Base-by-base conservation (phyloP, 2,329 filamentous ascomycete genomes). In the Diaporthe humulicola region DNA sequence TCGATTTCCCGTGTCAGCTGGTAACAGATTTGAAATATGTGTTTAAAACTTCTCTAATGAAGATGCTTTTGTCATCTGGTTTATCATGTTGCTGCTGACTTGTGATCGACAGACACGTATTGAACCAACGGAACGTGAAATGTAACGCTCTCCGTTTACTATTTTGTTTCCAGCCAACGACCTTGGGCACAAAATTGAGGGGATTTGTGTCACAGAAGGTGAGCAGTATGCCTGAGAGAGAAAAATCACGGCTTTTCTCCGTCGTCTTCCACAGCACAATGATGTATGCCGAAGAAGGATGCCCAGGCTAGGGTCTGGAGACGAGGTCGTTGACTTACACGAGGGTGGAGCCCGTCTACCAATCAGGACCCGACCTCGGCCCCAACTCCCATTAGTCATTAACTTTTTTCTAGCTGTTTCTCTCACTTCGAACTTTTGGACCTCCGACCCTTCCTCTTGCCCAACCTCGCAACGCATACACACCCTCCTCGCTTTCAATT, bases 371-470 rank as follows among this genome's bases (percentile, higher is more conserved):
- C 38, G 50, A 33, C n/a, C n/a, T 48, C 40, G 70, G 64, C 52
- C 45, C 52, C 45, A 45, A 22, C 69, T 25, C 69, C 70, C 73
- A 73, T 76, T 76, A 76, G 75, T 76, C 75, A 76, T 73, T 52
- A 60, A 52, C 69, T 74, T 75, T 76, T 76, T 76, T 74, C 75
- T 66, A 76, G 74, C 38, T 72, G 73, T 74, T 76, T 76, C 75
- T 72, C 56, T 61, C 45, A 14, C 70, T 42, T 64, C 70, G 70
- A 72, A 56, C 57, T 72, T 72, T 72, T 61, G 57, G 48, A 14
- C 48, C 70, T 56, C 15, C 25, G 7, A 19, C 5, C 22, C 40
- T 58, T 9, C 25, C 52, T 58, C 67, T 52, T 33, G 25, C 57
- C 25, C 38, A 72, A 60, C 28, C 56, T 61, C n/a, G 36, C 38